These are phyloP conservation scores for Phaseolus coccineus DNA, from an alignment of 331 rosid species.

Conservation along the genomic window DNA sequence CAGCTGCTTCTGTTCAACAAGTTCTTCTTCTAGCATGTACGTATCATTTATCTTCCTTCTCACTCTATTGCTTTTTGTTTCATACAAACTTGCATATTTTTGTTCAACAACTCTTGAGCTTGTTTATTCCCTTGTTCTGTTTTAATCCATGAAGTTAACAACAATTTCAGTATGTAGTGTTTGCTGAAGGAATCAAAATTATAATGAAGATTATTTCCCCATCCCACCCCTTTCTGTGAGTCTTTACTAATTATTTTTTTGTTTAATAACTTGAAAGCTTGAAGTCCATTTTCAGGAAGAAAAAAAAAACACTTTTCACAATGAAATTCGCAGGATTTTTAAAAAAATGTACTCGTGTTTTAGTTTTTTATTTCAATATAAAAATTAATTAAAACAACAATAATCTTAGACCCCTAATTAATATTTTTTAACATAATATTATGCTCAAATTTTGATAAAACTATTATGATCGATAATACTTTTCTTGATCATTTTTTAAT, in stretches of 20 bases:
- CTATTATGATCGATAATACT: no score
- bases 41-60: not conserved
- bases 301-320: not conserved
- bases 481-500: no score
- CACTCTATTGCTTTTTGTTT: not conserved
- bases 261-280: not conserved
- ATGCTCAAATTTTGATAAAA: no score
- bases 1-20: constrained; percentile 11
- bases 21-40: constrained; percentile 4
- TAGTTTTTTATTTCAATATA: not conserved
- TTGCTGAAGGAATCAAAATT: not conserved
- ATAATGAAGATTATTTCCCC: not conserved
- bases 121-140: not conserved
- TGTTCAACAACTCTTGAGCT: not conserved
- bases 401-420: not conserved
- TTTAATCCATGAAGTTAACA: not conserved
- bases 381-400: not conserved
- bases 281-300: not conserved
- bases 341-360: not conserved
- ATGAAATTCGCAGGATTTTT: not conserved
- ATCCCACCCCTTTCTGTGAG: not conserved
- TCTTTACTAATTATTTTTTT: not conserved
- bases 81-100: not conserved
- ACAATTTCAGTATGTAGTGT: not conserved
- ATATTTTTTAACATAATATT: not conserved